These are phyloP conservation scores for Nephromyces sp. DNA, from an alignment of 169 alveolate genomes.

Conservation along the genomic window DNA sequence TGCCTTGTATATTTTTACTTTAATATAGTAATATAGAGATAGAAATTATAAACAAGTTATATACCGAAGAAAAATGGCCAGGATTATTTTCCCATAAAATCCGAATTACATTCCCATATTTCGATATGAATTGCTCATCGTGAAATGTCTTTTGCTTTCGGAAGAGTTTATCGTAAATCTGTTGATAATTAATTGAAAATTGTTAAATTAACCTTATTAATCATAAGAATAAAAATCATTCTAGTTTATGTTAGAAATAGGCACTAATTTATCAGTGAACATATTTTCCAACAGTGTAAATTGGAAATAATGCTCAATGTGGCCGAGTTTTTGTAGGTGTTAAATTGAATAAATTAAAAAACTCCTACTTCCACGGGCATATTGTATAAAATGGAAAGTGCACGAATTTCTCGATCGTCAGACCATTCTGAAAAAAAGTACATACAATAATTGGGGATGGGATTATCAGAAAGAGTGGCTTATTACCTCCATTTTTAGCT, in stretches of 20 bases:
- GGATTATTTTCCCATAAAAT: slow-evolving; percentile 7
- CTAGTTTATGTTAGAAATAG: too few relatives aligned
- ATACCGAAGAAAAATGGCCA: slow-evolving; percentile 18
- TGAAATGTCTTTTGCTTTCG: slow-evolving; percentile 7
- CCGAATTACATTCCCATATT: neutral
- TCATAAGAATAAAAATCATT: too few relatives aligned
- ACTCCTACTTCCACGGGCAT: slow-evolving; percentile 1
- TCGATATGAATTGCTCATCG: neutral
- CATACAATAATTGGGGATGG: neutral
- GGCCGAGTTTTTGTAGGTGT: too few relatives aligned
- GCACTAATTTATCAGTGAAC: too few relatives aligned
- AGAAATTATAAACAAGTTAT: too few relatives aligned
- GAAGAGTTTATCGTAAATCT: slow-evolving; percentile 12
- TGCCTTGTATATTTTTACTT: too few relatives aligned
- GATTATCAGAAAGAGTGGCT: neutral
- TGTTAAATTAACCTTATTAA: too few relatives aligned
- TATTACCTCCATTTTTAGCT: slow-evolving; percentile 6
- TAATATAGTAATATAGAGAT: too few relatives aligned
- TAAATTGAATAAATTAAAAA: too few relatives aligned
- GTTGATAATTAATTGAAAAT: too few relatives aligned
- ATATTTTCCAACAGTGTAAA: too few relatives aligned
- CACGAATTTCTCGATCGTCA: slow-evolving; percentile 23
- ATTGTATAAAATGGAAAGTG: slow-evolving; percentile 13
- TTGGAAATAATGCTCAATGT: too few relatives aligned
- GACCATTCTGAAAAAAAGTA: slow-evolving; percentile 9